These are phyloP conservation scores for Anacardium occidentale DNA, from an alignment of 345 rosid species.

Conservation along the genomic window DNA sequence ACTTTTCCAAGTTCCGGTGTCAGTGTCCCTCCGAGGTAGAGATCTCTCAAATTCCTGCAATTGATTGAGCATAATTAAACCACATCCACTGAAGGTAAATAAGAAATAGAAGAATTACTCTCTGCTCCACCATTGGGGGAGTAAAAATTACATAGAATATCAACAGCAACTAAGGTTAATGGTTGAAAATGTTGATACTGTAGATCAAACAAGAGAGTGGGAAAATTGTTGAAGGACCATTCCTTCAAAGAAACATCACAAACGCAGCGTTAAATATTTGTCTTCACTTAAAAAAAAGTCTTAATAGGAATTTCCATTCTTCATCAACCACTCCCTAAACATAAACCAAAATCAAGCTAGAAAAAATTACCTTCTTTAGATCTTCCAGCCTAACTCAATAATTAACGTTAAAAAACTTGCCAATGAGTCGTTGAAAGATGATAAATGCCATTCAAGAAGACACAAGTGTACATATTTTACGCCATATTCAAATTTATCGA, in stretches of 20 bases:
- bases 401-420: background rate
- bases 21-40: constrained; percentile 67
- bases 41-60: constrained; percentile 68
- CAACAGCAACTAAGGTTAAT: background rate
- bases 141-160: background rate
- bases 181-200: background rate
- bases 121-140: background rate
- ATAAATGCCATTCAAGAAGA: background rate
- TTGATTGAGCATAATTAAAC: constrained; percentile 3
- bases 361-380: background rate
- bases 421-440: constrained; percentile 10
- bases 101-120: background rate
- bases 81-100: background rate
- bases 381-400: constrained; percentile 8
- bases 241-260: constrained; percentile 3
- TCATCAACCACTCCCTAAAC: constrained; percentile 4
- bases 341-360: background rate
- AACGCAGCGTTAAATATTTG: constrained; percentile 7
- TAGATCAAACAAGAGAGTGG: background rate
- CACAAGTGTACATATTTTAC: background rate
- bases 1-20: constrained; percentile 70
- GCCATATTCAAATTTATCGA: too few relatives aligned
- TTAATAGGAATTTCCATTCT: background rate
- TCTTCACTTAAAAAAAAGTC: background rate
- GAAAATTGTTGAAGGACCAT: background rate